Evolutionary conservation across 768 basidiomycete genomes (phyloP), one percentile per base, ranked within the genome.

Genomic region (Megacollybia marginata): DNA sequence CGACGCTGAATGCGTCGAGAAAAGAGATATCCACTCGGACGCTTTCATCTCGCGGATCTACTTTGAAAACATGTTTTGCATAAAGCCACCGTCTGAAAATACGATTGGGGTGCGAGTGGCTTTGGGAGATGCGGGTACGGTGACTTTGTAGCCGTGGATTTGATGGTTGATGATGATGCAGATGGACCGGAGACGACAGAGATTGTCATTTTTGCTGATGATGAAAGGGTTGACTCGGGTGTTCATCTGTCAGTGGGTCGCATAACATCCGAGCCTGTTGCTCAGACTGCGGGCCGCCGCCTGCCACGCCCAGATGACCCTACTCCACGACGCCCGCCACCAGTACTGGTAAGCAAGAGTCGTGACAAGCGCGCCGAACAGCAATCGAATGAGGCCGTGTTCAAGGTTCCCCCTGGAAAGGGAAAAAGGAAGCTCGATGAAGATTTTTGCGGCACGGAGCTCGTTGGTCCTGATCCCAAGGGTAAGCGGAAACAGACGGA

Each of bases 291-390:
- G 2, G 52, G 59, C 6, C 69, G 76, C 6, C n/a, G 23, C 23
- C 60, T 69, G 0, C 83, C 83, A 4, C 72, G 88, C 33, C 88
- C 88, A 0, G 88, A 90, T 53, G 88, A 90, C 52, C 88, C 86
- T 0, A 87, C 82, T 5, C 88, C 88, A 8, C 83, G 88, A 15
- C 70, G 74, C 28, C 85, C 86, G 0, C 83, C 85, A 4, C 53
- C 56, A 7, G 49, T 69, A 42, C 54, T 67, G 43, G 69, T 74
- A 42, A 56, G 16, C 15, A 50, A 49, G 33, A 19, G 16, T 18
- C 15, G 33, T 7, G 48, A 53, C 18, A 20, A 46, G n/a, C 40
- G 34, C 19, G 9, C 50, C 38, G 52, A 40, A 23, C 40, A 34
- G 23, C 44, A 44, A 47, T 13, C n/a, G 9, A 42, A 18, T 23